phyloP scores from a whole-genome alignment of 2,329 filamentous ascomycete species.

The Trichoderma endophyticum region DNA sequence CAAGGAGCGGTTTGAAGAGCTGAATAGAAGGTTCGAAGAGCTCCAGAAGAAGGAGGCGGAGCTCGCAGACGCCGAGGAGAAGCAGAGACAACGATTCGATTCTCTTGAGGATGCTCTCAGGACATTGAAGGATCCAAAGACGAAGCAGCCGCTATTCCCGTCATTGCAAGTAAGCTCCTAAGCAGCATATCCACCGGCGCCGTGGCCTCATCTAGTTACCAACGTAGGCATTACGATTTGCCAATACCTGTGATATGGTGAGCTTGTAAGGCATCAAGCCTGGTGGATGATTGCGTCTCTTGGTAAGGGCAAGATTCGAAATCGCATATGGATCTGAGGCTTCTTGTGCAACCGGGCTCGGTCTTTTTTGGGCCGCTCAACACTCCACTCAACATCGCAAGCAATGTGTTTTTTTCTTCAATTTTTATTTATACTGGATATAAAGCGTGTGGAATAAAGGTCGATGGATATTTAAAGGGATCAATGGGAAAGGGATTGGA shows the following conservation, averaged over 20 bases:
- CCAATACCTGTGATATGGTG: neutral
- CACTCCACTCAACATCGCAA: neutral
- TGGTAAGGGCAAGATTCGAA: neutral
- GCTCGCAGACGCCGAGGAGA: slow-evolving; percentile 44
- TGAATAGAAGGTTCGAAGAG: slow-evolving; percentile 48
- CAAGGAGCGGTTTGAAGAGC: slow-evolving; percentile 50
- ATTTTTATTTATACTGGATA: neutral
- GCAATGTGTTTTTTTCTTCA: neutral
- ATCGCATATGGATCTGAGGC: no score
- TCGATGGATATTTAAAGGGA: neutral
- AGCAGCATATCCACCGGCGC: neutral
- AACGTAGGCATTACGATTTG: neutral
- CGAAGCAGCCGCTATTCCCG: slow-evolving; percentile 52
- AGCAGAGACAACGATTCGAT: slow-evolving; percentile 47
- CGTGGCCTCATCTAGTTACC: neutral
- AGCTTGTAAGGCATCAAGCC: neutral
- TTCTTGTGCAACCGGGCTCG: neutral
- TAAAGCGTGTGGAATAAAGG: neutral
- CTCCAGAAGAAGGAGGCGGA: slow-evolving; percentile 50
- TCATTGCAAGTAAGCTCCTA: slow-evolving; percentile 28
- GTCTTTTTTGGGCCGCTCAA: neutral
- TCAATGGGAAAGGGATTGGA: neutral
- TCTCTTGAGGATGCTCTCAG: slow-evolving; percentile 53
- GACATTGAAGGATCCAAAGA: slow-evolving; percentile 53
- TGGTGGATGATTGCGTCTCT: neutral